Evolutionary conservation across 495 filamentous ascomycete species (phyloP), one percentile per base, ranked within the genome.

Genomic region (Tuber borchii): DNA sequence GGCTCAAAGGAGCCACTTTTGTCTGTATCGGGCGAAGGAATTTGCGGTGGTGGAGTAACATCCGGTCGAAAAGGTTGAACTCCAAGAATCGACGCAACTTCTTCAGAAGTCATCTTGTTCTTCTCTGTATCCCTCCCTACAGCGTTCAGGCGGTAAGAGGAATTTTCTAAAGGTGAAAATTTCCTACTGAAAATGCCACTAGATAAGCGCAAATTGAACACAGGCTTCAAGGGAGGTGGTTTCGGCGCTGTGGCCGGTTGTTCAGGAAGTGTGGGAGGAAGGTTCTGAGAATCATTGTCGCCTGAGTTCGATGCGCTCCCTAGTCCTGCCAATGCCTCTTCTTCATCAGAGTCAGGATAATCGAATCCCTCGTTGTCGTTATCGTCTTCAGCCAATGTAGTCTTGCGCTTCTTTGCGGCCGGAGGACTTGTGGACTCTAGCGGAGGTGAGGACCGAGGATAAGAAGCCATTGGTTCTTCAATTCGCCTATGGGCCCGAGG

Each of bases 311-410:
- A 22, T 16, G 42, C 61, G 44, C 70, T 37, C 51, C 69, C 42
- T 73, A 65, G 17, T 69, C 45, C 34, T 17, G 43, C 69, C 16
- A 74, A 70, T 9, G 46, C 74, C 37, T 80, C 79, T 44, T 76
- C 75, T 45, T 76, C 71, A 37, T 80, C 78, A 12, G 79, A 80
- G 72, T 80, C 74, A 2, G 78, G 79, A 37, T 80, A 80, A 20
- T 44, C 46, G 56, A 80, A 80, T 22, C n/a, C 51, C 22, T 80
- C 78, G 2, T n/a, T 65, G 42, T 79, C 70, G 65, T 75, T 74
- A 31, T 71, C 20, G 42, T 69, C 76, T 26, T 26, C 73, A 39
- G 40, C 39, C 31, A 69, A 19, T 12, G 70, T 71, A 19, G 72
- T 75, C 39, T 76, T 73, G 12, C 37, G 69, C 73, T 79, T 79